Evolutionary conservation across 352 stramenopile species (phyloP), one percentile per base, ranked within the genome.

Genomic region (Pythium coloratum): DNA sequence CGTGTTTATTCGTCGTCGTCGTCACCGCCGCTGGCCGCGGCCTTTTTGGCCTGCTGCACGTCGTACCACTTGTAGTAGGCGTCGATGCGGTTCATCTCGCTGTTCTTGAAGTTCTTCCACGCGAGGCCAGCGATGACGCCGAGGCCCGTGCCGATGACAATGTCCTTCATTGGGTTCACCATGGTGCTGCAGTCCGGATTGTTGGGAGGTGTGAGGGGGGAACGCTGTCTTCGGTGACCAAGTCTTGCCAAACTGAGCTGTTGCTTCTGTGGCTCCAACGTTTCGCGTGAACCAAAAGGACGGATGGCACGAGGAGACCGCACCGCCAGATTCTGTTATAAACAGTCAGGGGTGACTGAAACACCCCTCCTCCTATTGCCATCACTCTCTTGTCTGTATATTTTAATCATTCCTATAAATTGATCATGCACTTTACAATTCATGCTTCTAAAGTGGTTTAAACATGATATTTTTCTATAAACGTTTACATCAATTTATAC

Each of bases 61-160:
- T 94, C 83, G 73, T 92, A 84, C 71, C 80, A 89, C 81, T 90
- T 88, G 80, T 95, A 95, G 79, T 80, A 95, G 65, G 70, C 64
- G 68, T 78, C 78, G 69, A 90, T 92, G 73, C 82, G 82, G 71
- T 86, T 81, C 64, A 95, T 69, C 71, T 94, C 81, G 53, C 62
- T 69, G 66, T 89, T 73, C 72, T 88, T 90, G 47, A 62, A 89
- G 64, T 77, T 76, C 75, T 90, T 84, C 84, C 86, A 95, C 32
- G 81, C n/a, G 38, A 75, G 30, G 67, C 64, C 85, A 20, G 67
- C 66, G 51, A 72, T 64, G 54, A 91, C 42, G 69, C 84, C 87
- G 56, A 95, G 86, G 63, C 57, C 64, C 36, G 80, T 82, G 80
- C 76, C 87, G 72, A 95, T 81, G 36, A 89, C 56, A 59, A 95